Evolutionary conservation across 208 protist genomes (phyloP), one percentile per base, ranked within the genome.

Genomic region (Trichomonas tenax): DNA sequence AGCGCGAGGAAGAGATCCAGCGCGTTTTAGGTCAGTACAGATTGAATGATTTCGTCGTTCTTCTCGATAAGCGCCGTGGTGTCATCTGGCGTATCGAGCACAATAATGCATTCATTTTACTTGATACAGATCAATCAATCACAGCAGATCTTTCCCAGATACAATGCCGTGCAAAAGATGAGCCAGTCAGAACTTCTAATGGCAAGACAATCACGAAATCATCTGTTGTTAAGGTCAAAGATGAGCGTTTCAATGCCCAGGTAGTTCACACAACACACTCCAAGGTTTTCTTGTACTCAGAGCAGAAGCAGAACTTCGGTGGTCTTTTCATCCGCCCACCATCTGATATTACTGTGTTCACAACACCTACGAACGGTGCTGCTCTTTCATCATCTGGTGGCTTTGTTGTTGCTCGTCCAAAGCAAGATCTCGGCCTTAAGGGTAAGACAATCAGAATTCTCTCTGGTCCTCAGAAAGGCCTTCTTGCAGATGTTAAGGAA

Each of bases 21-120:
- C 44, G 34, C 41, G 11, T 44, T 44, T 34, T 93, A 34, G 86
- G 86, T 10, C 41, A 93, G 17, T 93, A 93, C 46, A 3, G 17
- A 51, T 36, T 93, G 2, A 48, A 41, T 93, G 86, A 93, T 51
- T 93, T 93, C 45, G 44, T 93, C 31, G 26, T 34, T 51, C 46
- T 93, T 36, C 41, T 44, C 14, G 86, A 93, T 51, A 48, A 93
- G 26, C 17, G 17, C 9, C 81, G 81, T 40, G 86, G 86, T 51
- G 86, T 93, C 51, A 93, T 93, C 36, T 93, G 86, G 86, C 40
- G 86, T 51, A 93, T 93, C 11, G 86, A 93, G 36, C 44, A 93
- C 46, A 10, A 38, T n/a, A 58, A 15, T 48, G 44, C 45, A 34
- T 93, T 48, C 44, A 93, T 93, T 51, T 36, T 93, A 15, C 15